Evolutionary conservation across 768 basidiomycete genomes (phyloP).

Genomic region (Boletus eberwhitei): DNA sequence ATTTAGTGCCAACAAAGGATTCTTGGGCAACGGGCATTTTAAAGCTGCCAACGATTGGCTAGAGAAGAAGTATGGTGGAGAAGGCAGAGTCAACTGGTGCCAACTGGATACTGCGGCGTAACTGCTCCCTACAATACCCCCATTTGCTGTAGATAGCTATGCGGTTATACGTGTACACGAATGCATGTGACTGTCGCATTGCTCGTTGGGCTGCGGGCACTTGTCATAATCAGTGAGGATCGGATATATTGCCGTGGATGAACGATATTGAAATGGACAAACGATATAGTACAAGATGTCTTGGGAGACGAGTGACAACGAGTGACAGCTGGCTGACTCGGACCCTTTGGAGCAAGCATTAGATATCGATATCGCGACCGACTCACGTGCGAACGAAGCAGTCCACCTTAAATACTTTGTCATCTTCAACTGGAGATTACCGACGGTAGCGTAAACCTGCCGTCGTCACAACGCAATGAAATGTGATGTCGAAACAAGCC

Average conservation of each 20-base stretch:
- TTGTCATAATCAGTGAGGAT: conserved; percentile 11
- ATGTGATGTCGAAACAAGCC: conserved; percentile 17
- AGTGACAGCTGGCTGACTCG: conserved; percentile 5
- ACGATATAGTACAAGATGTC: conserved; percentile 2
- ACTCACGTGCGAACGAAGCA: conserved; percentile 21
- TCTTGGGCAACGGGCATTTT: conserved; percentile 89
- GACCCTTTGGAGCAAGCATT: conserved; percentile 13
- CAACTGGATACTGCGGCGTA: conserved; percentile 33
- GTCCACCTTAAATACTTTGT: conserved; percentile 31
- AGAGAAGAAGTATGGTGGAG: conserved; percentile 68
- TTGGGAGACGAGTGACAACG: conserved; percentile 2
- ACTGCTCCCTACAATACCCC: conserved; percentile 18
- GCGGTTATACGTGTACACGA: conserved; percentile 19
- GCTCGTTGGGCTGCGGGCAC: conserved; percentile 21
- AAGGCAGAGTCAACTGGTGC: conserved; percentile 75
- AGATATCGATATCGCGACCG: conserved; percentile 15
- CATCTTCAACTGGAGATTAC: conserved; percentile 20
- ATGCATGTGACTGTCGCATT: conserved; percentile 8
- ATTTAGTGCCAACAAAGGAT: conserved; percentile 71
- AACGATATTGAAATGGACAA: conserved; percentile 27
- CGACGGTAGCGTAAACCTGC: conserved; percentile 25
- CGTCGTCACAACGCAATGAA: conserved; percentile 10
- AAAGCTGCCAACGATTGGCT: conserved; percentile 86
- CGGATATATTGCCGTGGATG: conserved; percentile 18
- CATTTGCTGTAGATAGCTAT: conserved; percentile 27